Evolutionary conservation across 129 eudicot genomes (phyloP), one percentile per base, ranked within the genome.

Genomic region (Lactuca saligna): DNA sequence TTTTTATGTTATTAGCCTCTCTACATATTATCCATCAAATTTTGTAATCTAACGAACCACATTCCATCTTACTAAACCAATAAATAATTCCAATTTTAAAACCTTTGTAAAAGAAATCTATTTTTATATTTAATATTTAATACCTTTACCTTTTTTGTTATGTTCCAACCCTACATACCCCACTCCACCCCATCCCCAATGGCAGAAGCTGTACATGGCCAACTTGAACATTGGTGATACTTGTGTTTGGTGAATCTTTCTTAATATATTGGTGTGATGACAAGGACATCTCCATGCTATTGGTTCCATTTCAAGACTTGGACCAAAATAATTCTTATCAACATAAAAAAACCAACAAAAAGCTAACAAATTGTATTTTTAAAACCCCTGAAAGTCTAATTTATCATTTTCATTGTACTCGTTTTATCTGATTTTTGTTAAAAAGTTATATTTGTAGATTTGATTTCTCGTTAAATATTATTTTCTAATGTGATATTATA

Each of bases 171-270:
- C 71, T 29, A 51, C 50, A 31, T 35, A 61, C 66, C 66, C 60
- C 68, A 70, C 61, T 11, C 50, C 50, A 48, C 32, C 59, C 13
- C 8, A 14, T 9, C 10, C 48, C 61, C 68, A 71, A 71, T 71
- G n/a, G 58, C 33, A 49, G 59, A 58, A 17, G 17, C 31, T 32
- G 54, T 41, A 69, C 53, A 70, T 70, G 67, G 75, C 55, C 76
- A 71, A 71, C 57, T 71, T 71, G 76, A 61, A 14, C 54, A 69
- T 56, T 68, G 38, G 57, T 54, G 50, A 54, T 37, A 9, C 48
- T 49, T 60, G 49, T 60, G 68, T 60, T 60, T 31, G 63, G 68
- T 71, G 76, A 61, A 71, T 71, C 76, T 61, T 53, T 57, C n/a
- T 53, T 54, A 68, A 44, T 59, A 71, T 48, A 68, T 71, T 71